Percentiles rank a stretch among this genome's conserved stretches.
Evolutionary conservation across 257 asterid species (phyloP).

Genomic region (Osmanthus fragrans): DNA sequence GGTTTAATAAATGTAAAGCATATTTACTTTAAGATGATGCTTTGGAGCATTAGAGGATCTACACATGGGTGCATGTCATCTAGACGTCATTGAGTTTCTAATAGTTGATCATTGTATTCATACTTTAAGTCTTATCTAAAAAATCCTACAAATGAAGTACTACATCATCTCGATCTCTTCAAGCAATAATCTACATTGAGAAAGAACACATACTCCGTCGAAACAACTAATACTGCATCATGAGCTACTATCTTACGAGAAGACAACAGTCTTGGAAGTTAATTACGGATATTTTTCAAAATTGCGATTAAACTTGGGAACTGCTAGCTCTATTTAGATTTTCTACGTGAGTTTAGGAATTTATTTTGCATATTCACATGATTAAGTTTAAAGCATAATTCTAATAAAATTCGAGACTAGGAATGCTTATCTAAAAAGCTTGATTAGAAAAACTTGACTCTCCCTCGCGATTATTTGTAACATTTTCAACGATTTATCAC

Average conservation of each 20-base stretch:
- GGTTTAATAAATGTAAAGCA: background rate
- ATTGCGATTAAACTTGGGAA: background rate
- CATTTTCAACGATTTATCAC: background rate
- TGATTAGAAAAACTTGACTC: no score
- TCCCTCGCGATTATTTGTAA: background rate
- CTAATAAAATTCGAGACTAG: background rate
- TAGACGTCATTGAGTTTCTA: slow-evolving; percentile 14
- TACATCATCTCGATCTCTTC: background rate
- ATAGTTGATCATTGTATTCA: background rate
- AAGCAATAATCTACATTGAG: background rate
- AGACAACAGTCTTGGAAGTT: background rate
- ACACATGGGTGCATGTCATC: slow-evolving; percentile 27
- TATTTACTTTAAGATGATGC: background rate
- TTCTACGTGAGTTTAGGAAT: no score
- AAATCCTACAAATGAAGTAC: no score
- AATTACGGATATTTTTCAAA: no score
- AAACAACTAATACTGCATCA: no score
- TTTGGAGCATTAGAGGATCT: slow-evolving; percentile 26
- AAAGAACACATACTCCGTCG: background rate
- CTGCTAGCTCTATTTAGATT: background rate
- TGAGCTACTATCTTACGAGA: background rate
- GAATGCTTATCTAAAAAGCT: no score
- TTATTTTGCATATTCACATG: no score
- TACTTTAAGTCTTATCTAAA: no score
- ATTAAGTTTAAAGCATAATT: no score